Evolutionary conservation across 331 rosid species (phyloP).

Genomic region (Quercus tomentella): DNA sequence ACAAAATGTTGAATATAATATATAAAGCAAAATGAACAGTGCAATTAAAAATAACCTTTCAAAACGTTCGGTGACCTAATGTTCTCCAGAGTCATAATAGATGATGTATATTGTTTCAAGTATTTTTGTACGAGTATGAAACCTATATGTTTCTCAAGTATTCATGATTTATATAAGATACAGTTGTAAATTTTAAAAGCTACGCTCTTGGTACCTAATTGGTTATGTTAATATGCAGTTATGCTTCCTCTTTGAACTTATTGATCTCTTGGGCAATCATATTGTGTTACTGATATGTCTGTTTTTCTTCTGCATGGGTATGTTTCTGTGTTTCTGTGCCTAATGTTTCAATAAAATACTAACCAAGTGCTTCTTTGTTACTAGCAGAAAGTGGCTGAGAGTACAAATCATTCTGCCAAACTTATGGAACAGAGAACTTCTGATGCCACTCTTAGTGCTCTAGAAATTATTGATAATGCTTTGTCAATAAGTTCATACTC

Average conservation of each 20-base stretch:
- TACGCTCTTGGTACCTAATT: neutral
- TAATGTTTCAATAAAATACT: conserved; percentile 16
- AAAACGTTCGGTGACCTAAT: neutral
- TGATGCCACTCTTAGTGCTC: conserved; percentile 63
- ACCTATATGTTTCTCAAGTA: no score
- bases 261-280: neutral
- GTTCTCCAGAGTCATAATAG: neutral
- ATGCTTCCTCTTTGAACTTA: neutral
- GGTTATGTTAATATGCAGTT: neutral
- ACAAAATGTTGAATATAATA: no score
- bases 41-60: neutral
- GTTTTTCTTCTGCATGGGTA: neutral
- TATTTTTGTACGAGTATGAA: no score
- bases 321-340: neutral
- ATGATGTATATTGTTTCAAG: neutral
- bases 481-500: conserved; percentile 68
- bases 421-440: conserved; percentile 61
- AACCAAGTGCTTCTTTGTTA: conserved; percentile 19
- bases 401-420: conserved; percentile 40
- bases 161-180: no score
- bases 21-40: neutral
- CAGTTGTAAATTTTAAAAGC: neutral
- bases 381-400: conserved; percentile 65
- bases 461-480: conserved; percentile 62
- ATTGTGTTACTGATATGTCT: neutral